Base-by-base conservation (phyloP, 805 yeast species). In the Metschnikowia corniflorae region DNA sequence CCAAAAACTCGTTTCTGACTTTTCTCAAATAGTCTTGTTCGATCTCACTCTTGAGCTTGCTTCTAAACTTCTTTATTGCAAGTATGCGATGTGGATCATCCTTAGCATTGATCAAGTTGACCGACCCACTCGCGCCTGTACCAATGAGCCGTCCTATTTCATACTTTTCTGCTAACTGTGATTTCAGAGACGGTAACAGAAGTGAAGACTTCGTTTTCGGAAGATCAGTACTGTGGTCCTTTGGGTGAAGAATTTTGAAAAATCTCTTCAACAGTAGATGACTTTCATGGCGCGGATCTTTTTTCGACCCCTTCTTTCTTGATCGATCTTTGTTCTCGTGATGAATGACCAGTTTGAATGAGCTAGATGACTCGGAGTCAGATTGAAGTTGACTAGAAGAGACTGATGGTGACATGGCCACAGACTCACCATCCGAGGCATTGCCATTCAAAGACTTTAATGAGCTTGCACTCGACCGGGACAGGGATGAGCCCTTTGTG, bases 61-160 rank as follows among this genome's bases (percentile, higher is more conserved):
- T 64, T 42, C 95, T 71, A 58, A 91, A 88, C 59, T 86, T 84
- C 63, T 89, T 89, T 36, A 91, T 85, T 0, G 97, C 97, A 61
- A 76, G 87, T 4, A 86, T 57, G 42, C 75, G 71, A 20, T 36
- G 31, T 7, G 60, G 49, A 16, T 77, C 73, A 46, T 80, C 80
- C 20, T 75, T 70, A 35, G 83, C 73, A 40, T 77, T 76, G 41
- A 88, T 82, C 35, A 86, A 71, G 27, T 83, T 75, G n/a, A 89
- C 97, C 0, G 93, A 82, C 2, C 97, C 97, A 16, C 95, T 89
- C 1, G 97, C 97, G 10, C 97, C 97, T 40, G 89, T 79, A 16
- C 97, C 97, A 33, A 87, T 66, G 16, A 82, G 67, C 44, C 74
- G 73, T 9, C 94, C 94, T 6, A 55, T 40, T 26, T 94, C 93